A percentile compares a stretch with the other conserved stretches of the same genome.
Evolutionary conservation across 2,329 filamentous ascomycete genomes (phyloP).

Genomic region (Teratosphaeria gauchensis): DNA sequence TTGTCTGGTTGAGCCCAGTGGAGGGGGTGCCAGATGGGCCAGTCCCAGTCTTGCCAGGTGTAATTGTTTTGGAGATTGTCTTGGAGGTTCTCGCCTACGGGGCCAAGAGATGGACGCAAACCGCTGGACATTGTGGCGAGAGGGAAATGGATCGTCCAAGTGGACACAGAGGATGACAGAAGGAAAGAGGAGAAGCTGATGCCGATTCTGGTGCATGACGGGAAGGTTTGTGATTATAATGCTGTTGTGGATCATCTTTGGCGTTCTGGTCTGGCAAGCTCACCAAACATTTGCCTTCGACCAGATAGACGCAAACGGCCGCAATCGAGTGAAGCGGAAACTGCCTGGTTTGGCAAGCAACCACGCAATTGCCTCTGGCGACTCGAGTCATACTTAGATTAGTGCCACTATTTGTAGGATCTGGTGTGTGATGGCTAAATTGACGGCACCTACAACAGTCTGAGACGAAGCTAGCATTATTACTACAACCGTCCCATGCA

Average conservation of each 20-base stretch:
- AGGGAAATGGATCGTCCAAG: neutral
- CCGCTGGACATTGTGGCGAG: neutral
- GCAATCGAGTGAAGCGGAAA: neutral
- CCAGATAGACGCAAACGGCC: neutral
- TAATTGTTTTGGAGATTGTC: neutral
- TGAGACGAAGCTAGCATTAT: neutral
- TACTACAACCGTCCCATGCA: neutral
- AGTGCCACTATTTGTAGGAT: too few species aligned
- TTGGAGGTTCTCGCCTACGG: neutral
- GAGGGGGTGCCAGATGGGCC: conserved; percentile 5
- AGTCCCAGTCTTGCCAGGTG: neutral
- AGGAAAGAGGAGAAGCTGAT: neutral
- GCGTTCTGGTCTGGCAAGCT: neutral
- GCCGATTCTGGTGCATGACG: too few species aligned
- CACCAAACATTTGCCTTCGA: neutral
- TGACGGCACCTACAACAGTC: neutral
- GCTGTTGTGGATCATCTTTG: neutral
- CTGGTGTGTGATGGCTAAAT: neutral
- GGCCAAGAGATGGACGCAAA: neutral
- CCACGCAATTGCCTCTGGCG: neutral
- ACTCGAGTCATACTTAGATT: neutral
- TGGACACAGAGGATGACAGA: neutral
- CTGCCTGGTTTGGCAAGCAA: neutral
- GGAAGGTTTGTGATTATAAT: neutral
- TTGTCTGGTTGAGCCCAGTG: neutral